A percentile compares a stretch with the other conserved stretches of the same genome.
Conservation (phyloP, 2,329 filamentous ascomycete genomes). For the Leptographium procerum region DNA sequence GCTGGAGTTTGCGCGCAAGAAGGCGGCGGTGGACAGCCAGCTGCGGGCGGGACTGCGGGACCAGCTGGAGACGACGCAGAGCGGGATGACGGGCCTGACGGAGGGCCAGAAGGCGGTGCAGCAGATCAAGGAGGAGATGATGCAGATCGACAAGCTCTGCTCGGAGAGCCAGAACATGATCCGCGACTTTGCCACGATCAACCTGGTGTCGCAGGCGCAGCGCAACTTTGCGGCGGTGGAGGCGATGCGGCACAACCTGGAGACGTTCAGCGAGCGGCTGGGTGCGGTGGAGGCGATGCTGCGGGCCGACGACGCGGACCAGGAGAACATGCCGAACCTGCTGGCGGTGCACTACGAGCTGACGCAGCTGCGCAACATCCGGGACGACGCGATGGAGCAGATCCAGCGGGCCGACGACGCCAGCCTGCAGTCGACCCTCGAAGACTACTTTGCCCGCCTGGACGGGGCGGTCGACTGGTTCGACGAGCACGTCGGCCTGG, state of each 20-base stretch:
- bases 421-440: slow-evolving; percentile 68
- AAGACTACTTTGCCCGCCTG: slow-evolving; percentile 79
- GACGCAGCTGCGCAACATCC: slow-evolving; percentile 82
- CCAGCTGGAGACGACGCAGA: slow-evolving; percentile 88
- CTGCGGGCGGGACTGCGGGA: slow-evolving; percentile 79
- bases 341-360: slow-evolving; percentile 85
- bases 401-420: slow-evolving; percentile 66
- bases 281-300: slow-evolving; percentile 67
- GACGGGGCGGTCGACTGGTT: slow-evolving; percentile 90
- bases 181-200: slow-evolving; percentile 88
- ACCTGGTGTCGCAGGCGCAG: slow-evolving; percentile 85
- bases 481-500: slow-evolving; percentile 81
- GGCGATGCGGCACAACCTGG: slow-evolving; percentile 82
- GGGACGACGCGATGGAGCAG: slow-evolving; percentile 94
- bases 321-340: slow-evolving; percentile 85
- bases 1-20: slow-evolving; percentile 88
- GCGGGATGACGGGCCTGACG: slow-evolving; percentile 77
- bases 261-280: slow-evolving; percentile 73
- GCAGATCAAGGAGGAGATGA: slow-evolving; percentile 94
- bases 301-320: slow-evolving; percentile 70
- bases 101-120: slow-evolving; percentile 88
- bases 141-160: slow-evolving; percentile 95
- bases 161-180: slow-evolving; percentile 97
- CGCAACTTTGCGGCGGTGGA: slow-evolving; percentile 92
- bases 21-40: slow-evolving; percentile 80